Evolutionary conservation across 305 asterid species (phyloP), one percentile per base, ranked within the genome.

Genomic region (Salvia sclarea): DNA sequence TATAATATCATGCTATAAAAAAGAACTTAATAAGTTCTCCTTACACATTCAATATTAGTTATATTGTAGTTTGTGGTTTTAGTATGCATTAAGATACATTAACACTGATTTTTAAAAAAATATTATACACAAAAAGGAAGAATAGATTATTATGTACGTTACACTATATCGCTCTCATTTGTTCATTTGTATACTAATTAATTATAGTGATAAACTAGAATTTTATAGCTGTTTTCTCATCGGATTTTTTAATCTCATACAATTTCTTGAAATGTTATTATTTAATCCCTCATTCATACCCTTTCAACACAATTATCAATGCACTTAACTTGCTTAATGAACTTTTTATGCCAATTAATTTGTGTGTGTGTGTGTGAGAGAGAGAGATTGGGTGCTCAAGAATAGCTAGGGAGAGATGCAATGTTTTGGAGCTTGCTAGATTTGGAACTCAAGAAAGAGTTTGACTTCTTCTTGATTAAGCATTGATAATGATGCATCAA

Each of bases 401-500:
- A 57, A 16, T 24, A 38, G 65, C 2, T 47, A 64, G 69, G 30
- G 49, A 24, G 57, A 53, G 58, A 54, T 24, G 56, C 25, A 37
- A 37, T 16, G 20, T 8, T 47, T 4, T 44, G 52, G 57, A 21
- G 61, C 35, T 60, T 61, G 53, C 65, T 63, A 59, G 47, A 67
- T 78, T 78, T 70, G 77, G 84, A 78, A 85, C 76, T 73, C 75
- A 63, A 78, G 82, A 66, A 74, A 57, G 64, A 57, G 38, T 57
- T 82, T 70, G 84, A 78, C 84, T 74, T 63, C 8, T 53, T 74
- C 25, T 66, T 62, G 57, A 73, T 38, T 59, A 64, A 44, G 61
- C 77, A 58, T 76, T 68, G 86, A 81, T 75, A 85, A 79, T 59
- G 83, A 83, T 81, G 81, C 80, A 74, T 58, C 71, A 82, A 64